Evolutionary conservation across 2,329 filamentous ascomycete species (phyloP), one percentile per base, ranked within the genome.

Genomic region (Apiospora koreana): DNA sequence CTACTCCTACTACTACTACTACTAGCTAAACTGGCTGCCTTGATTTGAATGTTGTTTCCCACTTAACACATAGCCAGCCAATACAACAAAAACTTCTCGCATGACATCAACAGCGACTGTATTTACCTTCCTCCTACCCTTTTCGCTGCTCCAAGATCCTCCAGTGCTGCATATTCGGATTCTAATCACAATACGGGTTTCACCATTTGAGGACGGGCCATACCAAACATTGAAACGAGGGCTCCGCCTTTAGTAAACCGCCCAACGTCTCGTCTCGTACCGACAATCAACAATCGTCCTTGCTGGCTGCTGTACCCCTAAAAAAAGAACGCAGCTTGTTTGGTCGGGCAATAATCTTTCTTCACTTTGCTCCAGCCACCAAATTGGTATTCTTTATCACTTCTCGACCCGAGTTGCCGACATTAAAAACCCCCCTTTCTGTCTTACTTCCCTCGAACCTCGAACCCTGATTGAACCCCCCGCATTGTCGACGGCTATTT

Each of bases 181-280:
- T 54, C 48, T 28, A 54, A 54, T 54, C 14, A 54, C 28, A 58
- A 35, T 25, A 62, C 35, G 18, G 54, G 54, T 35, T 38, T 38
- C 31, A 62, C 28, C 54, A 35, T 38, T n/a, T 4, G 54, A 62
- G 54, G 54, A 62, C 54, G 54, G 54, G 21, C 54, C 54, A 28
- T 25, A 67, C 65, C 65, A 67, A 46, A 67, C 65, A 67, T 67
- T 67, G 65, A 67, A 67, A 67, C 65, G 64, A 16, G 65, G 58
- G 65, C 65, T 67, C 65, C 65, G 65, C 65, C 65, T 62, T 62
- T 62, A 62, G 54, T 62, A 38, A 62, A 62, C 54, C 31, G 31
- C 54, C 54, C 54, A 62, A 62, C 54, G 54, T 62, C 54, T 62
- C 43, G 43, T 46, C 43, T 46, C 54, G 54, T 62, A 62, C 31